Evolutionary conservation across 1,139 yeast genomes (phyloP), one percentile per base, ranked within the genome.

Genomic region (Kazachstania sp.): DNA sequence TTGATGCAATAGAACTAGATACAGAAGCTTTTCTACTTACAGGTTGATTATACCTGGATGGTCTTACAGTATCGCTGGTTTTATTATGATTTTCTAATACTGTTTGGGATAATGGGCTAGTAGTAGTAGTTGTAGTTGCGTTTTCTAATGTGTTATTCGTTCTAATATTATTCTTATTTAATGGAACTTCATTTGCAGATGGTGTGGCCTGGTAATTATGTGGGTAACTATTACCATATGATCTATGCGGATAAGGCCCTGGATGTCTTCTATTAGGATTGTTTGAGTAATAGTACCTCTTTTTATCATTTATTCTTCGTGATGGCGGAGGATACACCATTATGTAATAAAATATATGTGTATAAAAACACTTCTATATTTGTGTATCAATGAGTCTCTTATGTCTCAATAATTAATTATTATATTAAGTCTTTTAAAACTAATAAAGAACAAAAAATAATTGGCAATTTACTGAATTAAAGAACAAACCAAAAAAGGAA

Each of bases 221-320:
- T 36, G 39, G 12, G 20, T 41, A 50, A 23, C 43, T 38, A 36
- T 45, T 46, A 18, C 34, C n/a, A 23, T 47, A 49, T 3, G 43
- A 31, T 31, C 46, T 45, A 37, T 49, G 52, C 4, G 41, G 20
- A 38, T 54, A 51, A 39, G 57, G 41, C 32, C 45, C 41, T 15
- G 50, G 36, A 38, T 54, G 55, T 45, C 61, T 51, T 39, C 57
- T 52, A 37, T 53, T 53, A 19, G 63, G 56, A 44, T 57, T 59
- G 43, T 55, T 57, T 13, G 56, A 52, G 43, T 60, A 61, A 43
- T 59, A 60, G 45, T 60, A 60, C 43, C 64, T 52, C 53, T 60
- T 61, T 51, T 60, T 59, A 36, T 60, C 64, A 36, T 58, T 51
- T 42, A 57, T 42, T 34, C 63, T 50, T 37, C 61, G 59, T 28